A percentile compares a stretch with the other conserved stretches of the same genome.
Evolutionary conservation across 2,329 filamentous ascomycete genomes (phyloP).

Genomic region (Domatiomyces catenatus): DNA sequence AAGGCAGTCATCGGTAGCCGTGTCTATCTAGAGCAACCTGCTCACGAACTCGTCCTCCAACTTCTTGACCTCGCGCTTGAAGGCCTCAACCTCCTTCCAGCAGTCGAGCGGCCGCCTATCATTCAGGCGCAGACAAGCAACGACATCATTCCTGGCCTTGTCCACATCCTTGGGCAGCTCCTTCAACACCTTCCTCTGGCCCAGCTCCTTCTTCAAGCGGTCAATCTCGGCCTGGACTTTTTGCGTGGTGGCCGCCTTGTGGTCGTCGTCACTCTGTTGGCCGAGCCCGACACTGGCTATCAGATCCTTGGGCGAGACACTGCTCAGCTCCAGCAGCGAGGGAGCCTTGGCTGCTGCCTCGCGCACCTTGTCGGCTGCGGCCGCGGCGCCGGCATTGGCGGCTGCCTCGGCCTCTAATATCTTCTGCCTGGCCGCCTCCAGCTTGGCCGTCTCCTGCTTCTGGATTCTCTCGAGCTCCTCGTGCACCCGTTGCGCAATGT

Average conservation of each 20-base stretch:
- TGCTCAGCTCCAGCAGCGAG: constrained; percentile 21
- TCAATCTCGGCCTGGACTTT: constrained; percentile 44
- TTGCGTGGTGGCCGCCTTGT: constrained; percentile 18
- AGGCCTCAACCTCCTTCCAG: constrained; percentile 81
- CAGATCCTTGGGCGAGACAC: constrained; percentile 30
- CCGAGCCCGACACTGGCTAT: constrained; percentile 1
- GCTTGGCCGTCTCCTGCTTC: constrained; percentile 51
- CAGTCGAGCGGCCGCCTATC: constrained; percentile 83
- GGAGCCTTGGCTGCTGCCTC: constrained; percentile 8
- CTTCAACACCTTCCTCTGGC: constrained; percentile 44
- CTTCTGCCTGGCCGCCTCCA: constrained; percentile 53
- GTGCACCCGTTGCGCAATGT: constrained; percentile 74
- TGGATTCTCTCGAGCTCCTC: constrained; percentile 70
- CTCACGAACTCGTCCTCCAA: constrained; percentile 81
- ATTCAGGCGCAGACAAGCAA: constrained; percentile 66
- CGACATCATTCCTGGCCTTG: constrained; percentile 58
- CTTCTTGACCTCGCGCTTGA: constrained; percentile 75
- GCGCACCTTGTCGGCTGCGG: neutral
- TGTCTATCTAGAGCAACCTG: constrained; percentile 43
- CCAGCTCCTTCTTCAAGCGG: constrained; percentile 33
- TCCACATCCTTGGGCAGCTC: constrained; percentile 57
- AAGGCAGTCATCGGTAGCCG: neutral
- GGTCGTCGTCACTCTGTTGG: constrained; percentile 7
- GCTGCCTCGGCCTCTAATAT: constrained; percentile 18
- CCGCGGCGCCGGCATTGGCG: constrained; percentile 4